phyloP scores from a whole-genome alignment of 768 basidiomycete genomes.

The Collybiopsis confluens region DNA sequence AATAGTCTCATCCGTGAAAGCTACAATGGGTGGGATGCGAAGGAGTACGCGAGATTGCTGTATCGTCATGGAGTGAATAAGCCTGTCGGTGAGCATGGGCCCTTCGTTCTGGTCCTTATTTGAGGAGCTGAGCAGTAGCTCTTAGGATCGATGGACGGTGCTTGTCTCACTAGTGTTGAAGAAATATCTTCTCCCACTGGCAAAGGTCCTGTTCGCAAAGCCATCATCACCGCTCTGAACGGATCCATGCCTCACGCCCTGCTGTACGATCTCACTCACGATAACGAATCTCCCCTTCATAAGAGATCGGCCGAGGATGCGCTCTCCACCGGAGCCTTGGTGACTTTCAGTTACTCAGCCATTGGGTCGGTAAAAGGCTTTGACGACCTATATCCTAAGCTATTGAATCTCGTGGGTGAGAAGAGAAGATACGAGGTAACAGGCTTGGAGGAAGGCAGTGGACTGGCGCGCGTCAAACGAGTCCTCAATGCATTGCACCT shows the following conservation, averaged over 20 bases:
- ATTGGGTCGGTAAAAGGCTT: conserved; percentile 95
- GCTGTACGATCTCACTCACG: conserved; percentile 94
- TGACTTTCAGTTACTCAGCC: conserved; percentile 84
- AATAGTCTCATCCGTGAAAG: conserved; percentile 94
- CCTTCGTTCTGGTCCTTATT: neutral
- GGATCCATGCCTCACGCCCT: conserved; percentile 91
- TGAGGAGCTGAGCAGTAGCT: neutral
- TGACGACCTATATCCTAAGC: conserved; percentile 93
- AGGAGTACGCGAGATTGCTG: conserved; percentile 84
- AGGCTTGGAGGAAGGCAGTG: conserved; percentile 49
- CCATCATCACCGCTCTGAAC: conserved; percentile 72
- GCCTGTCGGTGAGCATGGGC: conserved; percentile 67
- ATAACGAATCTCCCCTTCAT: conserved; percentile 88
- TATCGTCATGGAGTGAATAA: conserved; percentile 91
- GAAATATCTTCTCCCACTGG: conserved; percentile 81
- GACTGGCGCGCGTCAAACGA: conserved; percentile 57
- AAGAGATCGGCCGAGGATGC: conserved; percentile 95
- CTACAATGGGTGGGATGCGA: conserved; percentile 86
- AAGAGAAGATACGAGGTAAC: conserved; percentile 74
- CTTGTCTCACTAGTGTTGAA: conserved; percentile 72
- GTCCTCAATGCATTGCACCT: conserved; percentile 83
- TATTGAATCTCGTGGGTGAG: conserved; percentile 87
- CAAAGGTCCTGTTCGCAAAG: conserved; percentile 71
- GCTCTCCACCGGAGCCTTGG: conserved; percentile 90
- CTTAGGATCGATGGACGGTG: conserved; percentile 88